phyloP scores from a whole-genome alignment of 257 asterid species.

The Penstemon barbatus region DNA sequence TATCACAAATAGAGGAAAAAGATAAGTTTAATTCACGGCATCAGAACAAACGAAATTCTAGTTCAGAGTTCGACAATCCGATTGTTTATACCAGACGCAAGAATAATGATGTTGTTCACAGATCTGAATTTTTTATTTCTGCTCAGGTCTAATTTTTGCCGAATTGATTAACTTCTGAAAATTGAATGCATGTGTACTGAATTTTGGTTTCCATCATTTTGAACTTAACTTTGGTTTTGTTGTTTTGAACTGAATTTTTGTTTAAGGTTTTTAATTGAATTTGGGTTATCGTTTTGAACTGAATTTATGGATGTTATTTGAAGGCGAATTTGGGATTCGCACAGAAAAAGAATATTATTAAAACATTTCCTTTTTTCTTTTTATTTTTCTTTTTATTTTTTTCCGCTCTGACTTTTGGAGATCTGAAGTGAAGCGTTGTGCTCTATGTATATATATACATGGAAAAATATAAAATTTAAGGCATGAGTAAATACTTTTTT shows the following conservation, averaged over 20 bases:
- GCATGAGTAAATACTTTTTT: slow-evolving; percentile 22
- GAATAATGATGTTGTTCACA: slow-evolving; percentile 56
- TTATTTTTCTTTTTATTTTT: slow-evolving; percentile 18
- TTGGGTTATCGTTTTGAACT: not conserved
- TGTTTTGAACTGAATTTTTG: slow-evolving; percentile 26
- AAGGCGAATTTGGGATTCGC: slow-evolving; percentile 44
- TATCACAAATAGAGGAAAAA: slow-evolving; percentile 43
- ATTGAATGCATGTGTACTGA: not conserved
- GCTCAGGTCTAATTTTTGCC: slow-evolving; percentile 46
- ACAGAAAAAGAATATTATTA: slow-evolving; percentile 40
- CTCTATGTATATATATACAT: slow-evolving; percentile 30
- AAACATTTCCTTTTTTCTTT: slow-evolving; percentile 1
- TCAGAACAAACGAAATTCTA: slow-evolving; percentile 34
- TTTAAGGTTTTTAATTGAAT: slow-evolving; percentile 42
- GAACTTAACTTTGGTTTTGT: too few relatives aligned
- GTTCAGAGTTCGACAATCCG: slow-evolving; percentile 42
- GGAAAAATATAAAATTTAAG: slow-evolving; percentile 1
- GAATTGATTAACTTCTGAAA: slow-evolving; percentile 3
- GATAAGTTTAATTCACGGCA: not conserved
- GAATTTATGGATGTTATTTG: too few relatives aligned
- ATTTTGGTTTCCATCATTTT: too few relatives aligned
- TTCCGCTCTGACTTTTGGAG: slow-evolving; percentile 28
- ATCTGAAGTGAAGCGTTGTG: slow-evolving; percentile 50
- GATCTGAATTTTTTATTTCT: slow-evolving; percentile 64
- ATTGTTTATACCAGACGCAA: slow-evolving; percentile 36